phyloP scores from a whole-genome alignment of 2,329 filamentous ascomycete species.

The Phialemonium atrogriseum region DNA sequence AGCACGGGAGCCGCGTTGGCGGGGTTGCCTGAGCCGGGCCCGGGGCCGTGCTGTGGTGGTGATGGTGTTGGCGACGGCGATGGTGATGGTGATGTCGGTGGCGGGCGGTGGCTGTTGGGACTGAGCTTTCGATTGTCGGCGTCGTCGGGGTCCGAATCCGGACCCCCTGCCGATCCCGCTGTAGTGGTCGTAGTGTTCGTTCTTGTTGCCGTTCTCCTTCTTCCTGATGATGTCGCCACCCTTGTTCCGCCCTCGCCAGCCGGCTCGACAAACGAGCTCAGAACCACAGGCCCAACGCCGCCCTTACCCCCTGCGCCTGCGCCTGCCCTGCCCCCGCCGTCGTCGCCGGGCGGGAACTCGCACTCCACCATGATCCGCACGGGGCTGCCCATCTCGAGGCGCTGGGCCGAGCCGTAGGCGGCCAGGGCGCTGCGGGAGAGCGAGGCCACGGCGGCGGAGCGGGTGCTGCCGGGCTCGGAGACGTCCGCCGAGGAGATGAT shows the following conservation, averaged over 20 bases:
- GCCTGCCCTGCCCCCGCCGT: constrained; percentile 5
- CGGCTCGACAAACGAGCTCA: constrained; percentile 3
- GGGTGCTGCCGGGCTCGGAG: constrained; percentile 7
- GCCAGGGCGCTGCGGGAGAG: constrained; percentile 45
- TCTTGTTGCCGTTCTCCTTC: too few species aligned
- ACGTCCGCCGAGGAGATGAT: constrained; percentile 42
- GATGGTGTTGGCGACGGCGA: too few species aligned
- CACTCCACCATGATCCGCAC: constrained; percentile 53
- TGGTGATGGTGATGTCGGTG: too few species aligned
- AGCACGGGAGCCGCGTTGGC: constrained; percentile 42
- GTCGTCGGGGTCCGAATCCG: too few species aligned
- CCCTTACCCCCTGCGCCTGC: neutral
- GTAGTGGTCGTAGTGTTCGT: too few species aligned
- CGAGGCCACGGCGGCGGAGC: constrained; percentile 35
- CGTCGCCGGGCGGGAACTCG: constrained; percentile 14
- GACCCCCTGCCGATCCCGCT: too few species aligned
- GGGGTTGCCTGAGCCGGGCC: too few species aligned
- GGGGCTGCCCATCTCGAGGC: constrained; percentile 44
- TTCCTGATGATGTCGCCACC: too few species aligned
- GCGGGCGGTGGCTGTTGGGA: too few species aligned
- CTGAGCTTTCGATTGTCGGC: too few species aligned
- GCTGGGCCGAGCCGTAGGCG: constrained; percentile 42
- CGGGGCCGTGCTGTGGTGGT: neutral
- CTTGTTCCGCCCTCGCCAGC: neutral
- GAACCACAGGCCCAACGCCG: neutral